Conservation (phyloP, 257 asterid species). For the Petunia axillaris region DNA sequence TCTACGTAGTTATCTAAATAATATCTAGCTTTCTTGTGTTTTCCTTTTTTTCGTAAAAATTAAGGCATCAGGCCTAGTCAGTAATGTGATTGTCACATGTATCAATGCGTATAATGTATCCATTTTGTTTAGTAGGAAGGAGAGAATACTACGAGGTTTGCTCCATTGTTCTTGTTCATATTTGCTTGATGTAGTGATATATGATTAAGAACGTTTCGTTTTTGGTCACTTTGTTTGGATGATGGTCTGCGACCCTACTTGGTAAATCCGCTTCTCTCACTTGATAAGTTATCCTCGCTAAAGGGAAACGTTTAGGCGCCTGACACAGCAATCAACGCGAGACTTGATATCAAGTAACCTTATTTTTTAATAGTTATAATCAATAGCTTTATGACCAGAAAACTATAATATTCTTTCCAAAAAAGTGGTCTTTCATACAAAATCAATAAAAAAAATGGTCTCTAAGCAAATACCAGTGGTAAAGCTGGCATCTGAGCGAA, state of each 20-base stretch:
- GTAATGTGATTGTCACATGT: constrained; percentile 27
- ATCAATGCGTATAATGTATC: constrained; percentile 22
- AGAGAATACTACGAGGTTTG: constrained; percentile 9
- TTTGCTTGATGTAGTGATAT: not conserved
- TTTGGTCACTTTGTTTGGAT: not conserved
- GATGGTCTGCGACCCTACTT: not conserved
- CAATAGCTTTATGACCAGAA: no score
- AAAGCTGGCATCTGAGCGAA: no score
- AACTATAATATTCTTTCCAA: no score
- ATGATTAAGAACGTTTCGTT: not conserved
- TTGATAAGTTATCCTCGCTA: not conserved
- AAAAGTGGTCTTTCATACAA: no score
- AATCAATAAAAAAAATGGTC: no score
- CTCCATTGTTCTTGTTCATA: not conserved
- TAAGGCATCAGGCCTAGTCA: constrained; percentile 11
- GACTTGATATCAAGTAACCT: not conserved
- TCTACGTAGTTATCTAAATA: constrained; percentile 4
- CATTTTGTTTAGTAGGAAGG: constrained; percentile 17
- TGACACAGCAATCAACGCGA: no score
- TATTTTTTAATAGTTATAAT: not conserved
- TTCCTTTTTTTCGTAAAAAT: not conserved
- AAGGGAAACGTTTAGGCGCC: not conserved
- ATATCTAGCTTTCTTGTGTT: not conserved
- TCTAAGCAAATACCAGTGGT: no score
- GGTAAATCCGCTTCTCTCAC: not conserved